Evolutionary conservation across 805 yeast species (phyloP).

Genomic region (Tetrapisispora namnaoensis): DNA sequence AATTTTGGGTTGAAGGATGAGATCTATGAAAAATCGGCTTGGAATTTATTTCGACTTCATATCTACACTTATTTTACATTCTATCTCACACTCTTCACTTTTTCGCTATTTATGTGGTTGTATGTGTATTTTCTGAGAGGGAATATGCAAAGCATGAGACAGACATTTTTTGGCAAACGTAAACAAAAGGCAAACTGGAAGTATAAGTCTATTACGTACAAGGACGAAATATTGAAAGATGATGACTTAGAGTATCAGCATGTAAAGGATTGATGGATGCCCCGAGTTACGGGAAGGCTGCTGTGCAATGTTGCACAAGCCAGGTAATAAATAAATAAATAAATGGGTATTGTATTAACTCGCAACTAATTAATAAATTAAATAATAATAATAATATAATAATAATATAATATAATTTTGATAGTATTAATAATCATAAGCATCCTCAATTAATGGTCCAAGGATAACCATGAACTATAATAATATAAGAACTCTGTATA

Average conservation of each 20-base stretch:
- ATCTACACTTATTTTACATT: constrained; percentile 16
- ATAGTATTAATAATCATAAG: too few relatives aligned
- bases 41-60: constrained; percentile 16
- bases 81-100: constrained; percentile 13
- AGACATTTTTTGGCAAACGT: background rate
- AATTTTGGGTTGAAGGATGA: constrained; percentile 16
- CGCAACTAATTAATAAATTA: background rate
- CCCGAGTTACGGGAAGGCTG: background rate
- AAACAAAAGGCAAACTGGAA: background rate
- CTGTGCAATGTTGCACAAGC: too few relatives aligned
- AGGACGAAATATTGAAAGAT: constrained; percentile 5
- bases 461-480: too few relatives aligned
- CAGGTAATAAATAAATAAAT: too few relatives aligned
- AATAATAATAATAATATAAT: background rate
- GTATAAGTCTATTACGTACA: background rate
- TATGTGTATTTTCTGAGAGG: background rate
- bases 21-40: constrained; percentile 14
- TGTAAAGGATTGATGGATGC: constrained; percentile 8
- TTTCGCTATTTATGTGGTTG: constrained; percentile 13
- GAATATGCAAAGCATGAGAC: background rate
- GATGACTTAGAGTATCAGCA: constrained; percentile 16
- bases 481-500: too few relatives aligned
- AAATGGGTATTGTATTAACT: too few relatives aligned
- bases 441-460: too few relatives aligned
- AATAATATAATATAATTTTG: background rate